Evolutionary conservation across 176 grass and related monocot species (phyloP).

Genomic region (Avena eriantha): DNA sequence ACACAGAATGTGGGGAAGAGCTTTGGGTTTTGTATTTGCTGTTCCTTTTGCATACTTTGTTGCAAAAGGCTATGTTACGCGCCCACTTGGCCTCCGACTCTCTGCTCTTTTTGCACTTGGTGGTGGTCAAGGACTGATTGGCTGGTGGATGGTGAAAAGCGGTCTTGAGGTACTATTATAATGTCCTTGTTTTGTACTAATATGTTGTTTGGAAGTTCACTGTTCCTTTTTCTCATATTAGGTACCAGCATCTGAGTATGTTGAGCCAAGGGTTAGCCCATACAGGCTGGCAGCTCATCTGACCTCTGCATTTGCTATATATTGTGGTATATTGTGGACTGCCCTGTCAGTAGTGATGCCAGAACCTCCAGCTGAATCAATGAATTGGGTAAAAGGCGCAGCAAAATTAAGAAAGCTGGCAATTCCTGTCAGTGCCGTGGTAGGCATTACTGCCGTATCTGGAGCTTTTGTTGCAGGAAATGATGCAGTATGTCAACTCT

Average conservation of each 20-base stretch:
- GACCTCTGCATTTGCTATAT: conserved; percentile 94
- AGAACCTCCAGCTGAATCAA: conserved; percentile 70
- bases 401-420: conserved; percentile 74
- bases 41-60: conserved; percentile 88
- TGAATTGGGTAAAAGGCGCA: conserved; percentile 78
- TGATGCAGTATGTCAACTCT: conserved; percentile 74
- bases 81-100: conserved; percentile 82
- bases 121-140: conserved; percentile 82
- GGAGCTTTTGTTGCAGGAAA: conserved; percentile 98
- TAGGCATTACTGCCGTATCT: conserved; percentile 88
- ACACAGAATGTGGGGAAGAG: conserved; percentile 98
- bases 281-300: conserved; percentile 95
- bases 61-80: conserved; percentile 88
- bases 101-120: conserved; percentile 88
- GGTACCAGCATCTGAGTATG: conserved; percentile 89
- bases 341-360: conserved; percentile 93
- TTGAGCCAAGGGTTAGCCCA: conserved; percentile 93
- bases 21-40: conserved; percentile 80
- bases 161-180: conserved; percentile 80
- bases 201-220: conserved; percentile 33
- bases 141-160: conserved; percentile 99
- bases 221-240: conserved; percentile 44
- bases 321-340: conserved; percentile 94
- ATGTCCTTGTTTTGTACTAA: conserved; percentile 25
- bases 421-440: conserved; percentile 75